These are phyloP conservation scores for Macrophomina phaseolina DNA, from an alignment of 2,329 filamentous ascomycete genomes.

Conservation along the genomic window DNA sequence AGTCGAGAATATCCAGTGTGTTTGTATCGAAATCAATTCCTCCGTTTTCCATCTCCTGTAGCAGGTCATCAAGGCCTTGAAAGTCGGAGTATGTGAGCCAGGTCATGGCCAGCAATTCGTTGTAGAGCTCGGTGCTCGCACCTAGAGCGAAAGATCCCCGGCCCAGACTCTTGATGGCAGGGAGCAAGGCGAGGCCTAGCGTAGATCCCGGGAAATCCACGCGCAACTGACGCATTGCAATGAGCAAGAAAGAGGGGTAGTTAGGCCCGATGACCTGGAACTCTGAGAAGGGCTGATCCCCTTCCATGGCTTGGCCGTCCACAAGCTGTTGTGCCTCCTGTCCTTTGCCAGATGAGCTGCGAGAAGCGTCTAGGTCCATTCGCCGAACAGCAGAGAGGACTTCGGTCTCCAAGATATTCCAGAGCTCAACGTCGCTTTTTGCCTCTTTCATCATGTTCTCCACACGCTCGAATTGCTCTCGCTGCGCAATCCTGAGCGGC, in stretches of 20 bases:
- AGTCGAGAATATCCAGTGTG: constrained; percentile 50
- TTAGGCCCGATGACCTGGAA: constrained; percentile 67
- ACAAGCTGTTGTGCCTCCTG: not conserved
- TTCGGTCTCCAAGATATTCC: constrained; percentile 69
- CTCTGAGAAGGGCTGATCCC: constrained; percentile 33
- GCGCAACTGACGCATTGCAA: constrained; percentile 63
- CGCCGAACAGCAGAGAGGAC: constrained; percentile 67
- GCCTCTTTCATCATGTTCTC: constrained; percentile 61
- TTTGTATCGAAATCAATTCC: constrained; percentile 63
- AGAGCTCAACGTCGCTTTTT: constrained; percentile 67
- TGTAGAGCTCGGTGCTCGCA: constrained; percentile 72
- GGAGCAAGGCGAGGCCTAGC: constrained; percentile 66
- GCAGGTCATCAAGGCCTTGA: constrained; percentile 58
- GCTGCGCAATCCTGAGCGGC: constrained; percentile 21
- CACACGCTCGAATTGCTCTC: constrained; percentile 49
- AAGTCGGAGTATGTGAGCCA: constrained; percentile 68
- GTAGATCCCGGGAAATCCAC: constrained; percentile 65
- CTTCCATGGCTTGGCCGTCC: not conserved
- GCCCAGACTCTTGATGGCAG: constrained; percentile 70
- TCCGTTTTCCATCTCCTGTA: constrained; percentile 70
- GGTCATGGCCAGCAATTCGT: constrained; percentile 66
- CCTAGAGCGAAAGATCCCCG: constrained; percentile 74
- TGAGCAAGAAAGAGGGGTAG: constrained; percentile 66
- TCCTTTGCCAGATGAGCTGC: not conserved
- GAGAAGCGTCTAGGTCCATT: constrained; percentile 56